Percentiles rank a stretch among this genome's conserved stretches.
phyloP scores from a whole-genome alignment of 257 asterid genomes.

The Marsdenia floribunda region DNA sequence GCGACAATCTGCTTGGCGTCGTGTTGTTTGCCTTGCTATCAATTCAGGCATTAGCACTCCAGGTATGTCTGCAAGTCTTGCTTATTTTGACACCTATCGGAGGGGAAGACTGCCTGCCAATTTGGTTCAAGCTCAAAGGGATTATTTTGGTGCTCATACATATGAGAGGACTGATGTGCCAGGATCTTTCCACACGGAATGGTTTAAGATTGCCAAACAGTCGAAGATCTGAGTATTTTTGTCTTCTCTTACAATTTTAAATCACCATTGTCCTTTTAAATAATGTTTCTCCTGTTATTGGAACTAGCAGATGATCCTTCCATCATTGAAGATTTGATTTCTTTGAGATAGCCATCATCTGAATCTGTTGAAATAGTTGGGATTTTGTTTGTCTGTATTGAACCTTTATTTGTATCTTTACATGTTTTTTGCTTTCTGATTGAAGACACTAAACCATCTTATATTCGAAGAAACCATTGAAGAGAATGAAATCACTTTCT shows the following conservation, averaged over 20 bases:
- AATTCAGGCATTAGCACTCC: constrained; percentile 89
- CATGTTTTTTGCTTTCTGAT: constrained; percentile 7
- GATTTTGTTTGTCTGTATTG: constrained; percentile 8
- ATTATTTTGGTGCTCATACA: constrained; percentile 95
- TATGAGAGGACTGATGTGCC: constrained; percentile 75
- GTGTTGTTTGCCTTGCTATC: constrained; percentile 81
- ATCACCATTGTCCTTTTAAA: background rate
- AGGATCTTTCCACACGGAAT: constrained; percentile 85
- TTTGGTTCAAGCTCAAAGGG: constrained; percentile 93
- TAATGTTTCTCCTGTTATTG: constrained; percentile 17
- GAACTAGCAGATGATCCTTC: constrained; percentile 8
- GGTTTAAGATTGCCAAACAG: constrained; percentile 81
- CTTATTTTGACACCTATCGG: constrained; percentile 81
- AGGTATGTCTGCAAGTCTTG: constrained; percentile 94
- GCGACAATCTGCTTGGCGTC: constrained; percentile 87
- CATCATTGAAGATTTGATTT: constrained; percentile 11
- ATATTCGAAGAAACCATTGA: constrained; percentile 1
- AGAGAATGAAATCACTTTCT: background rate
- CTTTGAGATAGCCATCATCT: constrained; percentile 4
- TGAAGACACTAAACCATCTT: background rate
- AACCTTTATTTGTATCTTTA: constrained; percentile 2
- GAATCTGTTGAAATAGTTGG: constrained; percentile 7
- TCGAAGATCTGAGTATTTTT: constrained; percentile 33
- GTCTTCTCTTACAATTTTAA: constrained; percentile 5
- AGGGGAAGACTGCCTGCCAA: constrained; percentile 89